A percentile compares a stretch with the other conserved stretches of the same genome.
Evolutionary conservation across 1,284 basidiomycete species (phyloP).

Genomic region (Fomitiporia mediterranea): DNA sequence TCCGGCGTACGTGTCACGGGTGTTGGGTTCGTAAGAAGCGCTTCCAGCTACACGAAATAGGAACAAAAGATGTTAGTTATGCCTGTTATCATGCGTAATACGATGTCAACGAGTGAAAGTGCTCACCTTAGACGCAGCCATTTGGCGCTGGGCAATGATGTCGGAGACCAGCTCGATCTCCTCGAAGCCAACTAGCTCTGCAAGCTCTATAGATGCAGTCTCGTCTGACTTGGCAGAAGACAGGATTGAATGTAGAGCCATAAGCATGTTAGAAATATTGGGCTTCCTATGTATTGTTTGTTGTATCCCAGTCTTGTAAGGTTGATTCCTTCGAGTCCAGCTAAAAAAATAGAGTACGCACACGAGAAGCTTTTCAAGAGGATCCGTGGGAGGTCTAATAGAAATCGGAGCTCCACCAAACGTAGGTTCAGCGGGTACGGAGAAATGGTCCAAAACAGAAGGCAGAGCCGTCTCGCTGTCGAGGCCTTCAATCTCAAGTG

Average conservation of each 20-base stretch:
- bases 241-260: slow-evolving; percentile 30
- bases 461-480: slow-evolving; percentile 23
- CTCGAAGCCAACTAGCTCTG: slow-evolving; percentile 85
- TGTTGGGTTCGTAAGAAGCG: slow-evolving; percentile 2
- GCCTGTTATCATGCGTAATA: background rate
- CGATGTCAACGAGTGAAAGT: background rate
- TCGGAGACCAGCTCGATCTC: slow-evolving; percentile 68
- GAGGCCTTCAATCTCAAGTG: slow-evolving; percentile 5
- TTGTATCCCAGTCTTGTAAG: slow-evolving; percentile 5
- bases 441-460: slow-evolving; percentile 28
- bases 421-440: background rate
- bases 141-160: slow-evolving; percentile 21
- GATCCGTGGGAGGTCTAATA: background rate
- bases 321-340: background rate
- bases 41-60: slow-evolving; percentile 6
- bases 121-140: slow-evolving; percentile 5
- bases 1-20: slow-evolving; percentile 4
- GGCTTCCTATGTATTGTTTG: slow-evolving; percentile 29
- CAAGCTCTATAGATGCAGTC: slow-evolving; percentile 73
- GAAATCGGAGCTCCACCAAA: slow-evolving; percentile 12
- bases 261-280: slow-evolving; percentile 29
- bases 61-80: background rate
- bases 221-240: slow-evolving; percentile 46
- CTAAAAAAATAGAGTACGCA: slow-evolving; percentile 27
- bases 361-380: slow-evolving; percentile 29